These are phyloP conservation scores for Cucurbita pepo DNA, from an alignment of 306 rosid species.

Conservation along the genomic window DNA sequence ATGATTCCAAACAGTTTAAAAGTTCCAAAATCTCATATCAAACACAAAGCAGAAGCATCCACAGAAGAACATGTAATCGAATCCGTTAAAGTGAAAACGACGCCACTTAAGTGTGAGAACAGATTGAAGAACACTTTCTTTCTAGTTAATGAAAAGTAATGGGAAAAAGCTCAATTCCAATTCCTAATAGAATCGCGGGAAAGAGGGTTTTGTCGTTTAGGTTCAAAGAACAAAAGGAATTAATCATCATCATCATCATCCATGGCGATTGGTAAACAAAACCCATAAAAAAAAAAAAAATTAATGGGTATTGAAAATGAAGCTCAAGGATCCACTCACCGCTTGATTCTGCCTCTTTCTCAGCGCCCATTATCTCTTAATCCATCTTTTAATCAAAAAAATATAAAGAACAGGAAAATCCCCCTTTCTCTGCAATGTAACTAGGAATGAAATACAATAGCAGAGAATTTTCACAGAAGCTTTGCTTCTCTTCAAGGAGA, in stretches of 20 bases:
- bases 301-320: not conserved
- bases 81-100: not conserved
- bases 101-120: not conserved
- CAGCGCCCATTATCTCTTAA: not conserved
- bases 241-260: not conserved
- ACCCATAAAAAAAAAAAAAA: not conserved
- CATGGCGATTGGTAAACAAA: not conserved
- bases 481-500: not conserved
- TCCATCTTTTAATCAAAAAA: not conserved
- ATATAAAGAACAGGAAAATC: not conserved
- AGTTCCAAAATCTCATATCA: not conserved
- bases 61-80: not conserved
- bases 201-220: not conserved
- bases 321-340: not conserved
- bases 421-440: not conserved
- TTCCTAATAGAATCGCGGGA: not conserved
- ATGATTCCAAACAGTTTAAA: not conserved
- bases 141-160: not conserved
- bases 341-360: not conserved
- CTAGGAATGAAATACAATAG: not conserved
- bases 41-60: not conserved
- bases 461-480: not conserved
- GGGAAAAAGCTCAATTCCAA: not conserved
- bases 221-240: not conserved
- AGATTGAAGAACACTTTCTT: not conserved